Evolutionary conservation across 257 asterid genomes (phyloP).

Genomic region (Rubia yunnanensis): DNA sequence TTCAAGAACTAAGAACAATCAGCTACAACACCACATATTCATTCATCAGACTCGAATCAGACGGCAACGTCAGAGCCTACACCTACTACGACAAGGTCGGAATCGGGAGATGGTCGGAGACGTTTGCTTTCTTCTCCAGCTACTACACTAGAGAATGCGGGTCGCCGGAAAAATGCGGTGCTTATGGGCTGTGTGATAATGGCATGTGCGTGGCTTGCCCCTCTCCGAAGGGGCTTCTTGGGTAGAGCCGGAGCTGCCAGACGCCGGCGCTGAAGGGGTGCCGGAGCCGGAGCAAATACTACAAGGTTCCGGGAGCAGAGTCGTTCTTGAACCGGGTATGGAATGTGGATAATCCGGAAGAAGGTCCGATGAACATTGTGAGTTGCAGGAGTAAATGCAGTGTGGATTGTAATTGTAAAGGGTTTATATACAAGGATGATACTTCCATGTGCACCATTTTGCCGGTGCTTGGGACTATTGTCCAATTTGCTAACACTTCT

Average conservation of each 20-base stretch:
- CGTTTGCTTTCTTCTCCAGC: constrained; percentile 9
- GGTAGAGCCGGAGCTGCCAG: constrained; percentile 13
- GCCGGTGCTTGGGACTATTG: constrained; percentile 16
- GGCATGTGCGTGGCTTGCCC: constrained; percentile 24
- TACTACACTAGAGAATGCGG: constrained; percentile 8
- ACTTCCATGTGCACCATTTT: constrained; percentile 10
- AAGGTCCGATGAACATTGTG: constrained; percentile 16
- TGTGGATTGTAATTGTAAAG: constrained; percentile 22
- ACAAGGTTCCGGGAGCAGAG: constrained; percentile 14
- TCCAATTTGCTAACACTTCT: constrained; percentile 7
- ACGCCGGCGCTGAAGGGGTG: constrained; percentile 14
- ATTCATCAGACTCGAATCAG: constrained; percentile 15
- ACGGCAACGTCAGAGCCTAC: constrained; percentile 15
- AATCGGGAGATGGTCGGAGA: constrained; percentile 13
- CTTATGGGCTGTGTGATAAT: constrained; percentile 11
- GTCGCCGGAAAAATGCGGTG: constrained; percentile 16
- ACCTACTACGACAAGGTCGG: constrained; percentile 14
- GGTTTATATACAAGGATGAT: constrained; percentile 18
- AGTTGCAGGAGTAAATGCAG: constrained; percentile 16
- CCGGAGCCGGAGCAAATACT: constrained; percentile 2
- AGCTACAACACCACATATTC: constrained; percentile 12
- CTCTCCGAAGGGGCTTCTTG: constrained; percentile 17
- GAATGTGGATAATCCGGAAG: constrained; percentile 12
- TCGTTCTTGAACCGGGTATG: constrained; percentile 13
- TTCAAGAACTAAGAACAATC: neutral